These are phyloP conservation scores for Annona squamosa DNA, from an alignment of 164 flowering plant genomes.

Conservation along the genomic window DNA sequence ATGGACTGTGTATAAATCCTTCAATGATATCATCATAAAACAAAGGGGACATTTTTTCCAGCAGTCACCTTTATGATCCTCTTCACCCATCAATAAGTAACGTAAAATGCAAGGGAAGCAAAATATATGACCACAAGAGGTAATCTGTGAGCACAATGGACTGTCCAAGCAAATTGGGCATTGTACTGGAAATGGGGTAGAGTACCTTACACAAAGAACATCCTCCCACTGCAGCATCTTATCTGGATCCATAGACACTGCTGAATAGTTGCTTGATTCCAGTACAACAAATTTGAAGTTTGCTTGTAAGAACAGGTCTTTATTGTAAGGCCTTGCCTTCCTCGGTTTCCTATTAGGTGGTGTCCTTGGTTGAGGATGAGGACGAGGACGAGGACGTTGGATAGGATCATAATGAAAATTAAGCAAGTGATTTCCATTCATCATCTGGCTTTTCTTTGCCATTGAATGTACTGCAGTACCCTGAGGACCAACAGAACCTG, in stretches of 20 bases:
- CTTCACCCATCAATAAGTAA: conserved; percentile 66
- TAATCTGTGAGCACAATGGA: conserved; percentile 94
- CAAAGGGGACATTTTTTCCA: conserved; percentile 93
- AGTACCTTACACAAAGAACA: conserved; percentile 72
- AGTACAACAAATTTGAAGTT: conserved; percentile 85
- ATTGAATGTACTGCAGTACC: conserved; percentile 26
- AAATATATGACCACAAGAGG: conserved; percentile 96
- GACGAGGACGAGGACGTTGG: conserved; percentile 55
- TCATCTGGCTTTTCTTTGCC: conserved; percentile 45
- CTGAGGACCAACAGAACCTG: conserved; percentile 21
- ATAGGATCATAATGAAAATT: conserved; percentile 89
- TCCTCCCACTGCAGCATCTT: conserved; percentile 90
- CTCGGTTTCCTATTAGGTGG: conserved; percentile 57
- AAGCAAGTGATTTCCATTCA: conserved; percentile 73
- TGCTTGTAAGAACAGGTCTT: conserved; percentile 90
- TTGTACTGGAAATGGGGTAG: conserved; percentile 61
- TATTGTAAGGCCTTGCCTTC: conserved; percentile 80
- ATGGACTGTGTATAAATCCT: conserved; percentile 73
- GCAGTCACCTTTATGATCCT: conserved; percentile 56
- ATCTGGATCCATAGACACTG: conserved; percentile 72
- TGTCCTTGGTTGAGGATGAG: conserved; percentile 52
- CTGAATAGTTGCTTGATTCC: conserved; percentile 48
- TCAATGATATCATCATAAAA: conserved; percentile 72
- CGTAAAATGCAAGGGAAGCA: conserved; percentile 90
- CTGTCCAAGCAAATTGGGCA: conserved; percentile 94